These are phyloP conservation scores for Filobasidium floriforme DNA, from an alignment of 768 basidiomycete genomes.

Conservation along the genomic window DNA sequence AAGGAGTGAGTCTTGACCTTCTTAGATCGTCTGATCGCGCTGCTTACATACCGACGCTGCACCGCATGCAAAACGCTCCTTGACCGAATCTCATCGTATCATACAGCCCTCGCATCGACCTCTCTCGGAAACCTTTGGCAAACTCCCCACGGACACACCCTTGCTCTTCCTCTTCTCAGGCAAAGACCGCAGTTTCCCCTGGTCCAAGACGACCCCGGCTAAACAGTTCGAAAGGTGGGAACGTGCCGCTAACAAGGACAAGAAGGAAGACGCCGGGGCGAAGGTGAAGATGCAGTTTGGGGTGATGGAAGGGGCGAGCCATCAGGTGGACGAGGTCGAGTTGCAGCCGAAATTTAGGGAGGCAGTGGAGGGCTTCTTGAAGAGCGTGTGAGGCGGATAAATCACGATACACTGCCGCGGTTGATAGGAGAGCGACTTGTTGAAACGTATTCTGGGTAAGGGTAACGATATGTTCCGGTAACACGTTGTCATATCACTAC, in stretches of 20 bases:
- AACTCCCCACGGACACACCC: constrained; percentile 28
- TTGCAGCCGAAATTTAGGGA: neutral
- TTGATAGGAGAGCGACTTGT: too few species aligned
- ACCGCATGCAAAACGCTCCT: too few species aligned
- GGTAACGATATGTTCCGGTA: too few species aligned
- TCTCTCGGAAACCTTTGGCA: constrained; percentile 38
- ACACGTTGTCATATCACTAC: too few species aligned
- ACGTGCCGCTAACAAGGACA: neutral
- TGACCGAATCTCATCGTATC: too few species aligned
- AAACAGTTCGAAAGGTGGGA: neutral
- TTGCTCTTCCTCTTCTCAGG: constrained; percentile 34
- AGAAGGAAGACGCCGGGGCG: neutral
- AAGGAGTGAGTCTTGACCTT: neutral
- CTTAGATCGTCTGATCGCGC: neutral
- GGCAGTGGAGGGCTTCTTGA: too few species aligned
- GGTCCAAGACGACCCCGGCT: neutral
- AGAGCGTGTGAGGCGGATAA: too few species aligned
- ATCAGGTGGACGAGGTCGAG: constrained; percentile 8
- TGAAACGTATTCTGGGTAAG: too few species aligned
- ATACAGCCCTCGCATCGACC: constrained; percentile 27
- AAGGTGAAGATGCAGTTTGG: neutral
- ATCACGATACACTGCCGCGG: too few species aligned
- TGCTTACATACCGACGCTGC: neutral
- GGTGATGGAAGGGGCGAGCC: neutral
- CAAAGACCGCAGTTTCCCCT: constrained; percentile 30